phyloP scores from a whole-genome alignment of 257 asterid genomes.

The Solanum lignicaule region DNA sequence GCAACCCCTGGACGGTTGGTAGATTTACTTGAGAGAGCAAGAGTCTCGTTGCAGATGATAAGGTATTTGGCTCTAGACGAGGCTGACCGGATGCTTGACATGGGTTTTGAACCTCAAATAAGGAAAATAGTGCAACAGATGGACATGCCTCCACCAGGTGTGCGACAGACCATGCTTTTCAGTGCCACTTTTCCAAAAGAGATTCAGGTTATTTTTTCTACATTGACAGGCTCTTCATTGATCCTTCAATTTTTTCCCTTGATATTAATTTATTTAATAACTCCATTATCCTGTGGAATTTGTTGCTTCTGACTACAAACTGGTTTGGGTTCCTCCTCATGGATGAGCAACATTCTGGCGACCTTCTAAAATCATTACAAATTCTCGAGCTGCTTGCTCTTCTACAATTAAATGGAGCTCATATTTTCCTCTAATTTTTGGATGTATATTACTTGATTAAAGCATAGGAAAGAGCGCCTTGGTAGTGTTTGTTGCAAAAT shows the following conservation, averaged over 20 bases:
- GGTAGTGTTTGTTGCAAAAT: not conserved
- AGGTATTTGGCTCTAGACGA: slow-evolving; percentile 85
- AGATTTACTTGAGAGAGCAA: slow-evolving; percentile 91
- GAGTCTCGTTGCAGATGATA: slow-evolving; percentile 79
- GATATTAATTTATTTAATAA: not conserved
- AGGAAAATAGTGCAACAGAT: slow-evolving; percentile 93
- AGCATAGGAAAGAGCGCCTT: not conserved
- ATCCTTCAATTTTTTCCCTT: not conserved
- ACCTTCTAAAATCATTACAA: not conserved
- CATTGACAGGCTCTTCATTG: not conserved
- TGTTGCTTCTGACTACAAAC: not conserved
- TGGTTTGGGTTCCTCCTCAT: not conserved
- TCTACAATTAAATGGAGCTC: not conserved
- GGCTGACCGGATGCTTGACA: slow-evolving; percentile 96
- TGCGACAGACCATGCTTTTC: slow-evolving; percentile 84
- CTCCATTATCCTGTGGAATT: not conserved
- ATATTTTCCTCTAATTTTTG: not conserved
- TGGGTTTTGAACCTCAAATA: slow-evolving; percentile 99
- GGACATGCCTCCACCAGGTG: slow-evolving; percentile 97
- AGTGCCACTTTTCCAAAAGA: slow-evolving; percentile 97
- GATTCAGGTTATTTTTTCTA: slow-evolving; percentile 60
- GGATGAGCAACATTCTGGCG: not conserved
- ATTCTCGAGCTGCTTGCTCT: not conserved
- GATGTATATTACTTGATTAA: not conserved
- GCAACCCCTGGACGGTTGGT: slow-evolving; percentile 96